phyloP scores from a whole-genome alignment of 179 eudicot species.

The Actinidia arguta region DNA sequence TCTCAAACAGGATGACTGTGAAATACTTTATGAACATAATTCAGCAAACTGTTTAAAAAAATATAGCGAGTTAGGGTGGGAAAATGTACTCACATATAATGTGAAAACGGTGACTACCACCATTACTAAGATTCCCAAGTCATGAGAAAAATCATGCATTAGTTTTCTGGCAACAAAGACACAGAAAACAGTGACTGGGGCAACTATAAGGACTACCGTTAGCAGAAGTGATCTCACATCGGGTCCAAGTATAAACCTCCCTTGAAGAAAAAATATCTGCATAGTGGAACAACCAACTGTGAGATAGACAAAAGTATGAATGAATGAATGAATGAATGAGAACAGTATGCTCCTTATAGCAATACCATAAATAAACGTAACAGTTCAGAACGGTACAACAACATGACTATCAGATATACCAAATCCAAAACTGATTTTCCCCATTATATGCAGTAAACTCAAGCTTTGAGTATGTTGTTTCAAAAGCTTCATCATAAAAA shows the following conservation, averaged over 20 bases:
- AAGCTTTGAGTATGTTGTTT: conserved; percentile 4
- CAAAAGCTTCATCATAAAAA: not conserved
- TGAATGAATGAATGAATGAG: not conserved
- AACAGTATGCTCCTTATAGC: not conserved
- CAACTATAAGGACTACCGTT: conserved; percentile 49
- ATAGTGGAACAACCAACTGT: conserved; percentile 18
- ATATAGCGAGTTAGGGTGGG: not conserved
- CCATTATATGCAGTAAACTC: not conserved
- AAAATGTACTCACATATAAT: conserved; percentile 41
- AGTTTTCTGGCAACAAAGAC: conserved; percentile 66
- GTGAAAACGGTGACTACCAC: conserved; percentile 40
- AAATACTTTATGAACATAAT: not conserved
- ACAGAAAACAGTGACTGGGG: conserved; percentile 54
- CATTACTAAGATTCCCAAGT: conserved; percentile 44
- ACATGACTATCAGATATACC: not conserved
- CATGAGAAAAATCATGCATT: conserved; percentile 40
- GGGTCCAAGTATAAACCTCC: conserved; percentile 59
- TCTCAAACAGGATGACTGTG: not conserved
- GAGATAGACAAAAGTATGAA: conserved; percentile 3
- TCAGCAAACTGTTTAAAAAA: not conserved
- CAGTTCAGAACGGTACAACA: not conserved
- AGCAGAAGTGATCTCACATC: conserved; percentile 47
- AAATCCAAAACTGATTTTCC: not conserved
- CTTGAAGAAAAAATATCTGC: conserved; percentile 54
- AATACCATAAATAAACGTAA: not conserved